phyloP scores from a whole-genome alignment of 2,329 filamentous ascomycete species.

The Arthroderma sp. region DNA sequence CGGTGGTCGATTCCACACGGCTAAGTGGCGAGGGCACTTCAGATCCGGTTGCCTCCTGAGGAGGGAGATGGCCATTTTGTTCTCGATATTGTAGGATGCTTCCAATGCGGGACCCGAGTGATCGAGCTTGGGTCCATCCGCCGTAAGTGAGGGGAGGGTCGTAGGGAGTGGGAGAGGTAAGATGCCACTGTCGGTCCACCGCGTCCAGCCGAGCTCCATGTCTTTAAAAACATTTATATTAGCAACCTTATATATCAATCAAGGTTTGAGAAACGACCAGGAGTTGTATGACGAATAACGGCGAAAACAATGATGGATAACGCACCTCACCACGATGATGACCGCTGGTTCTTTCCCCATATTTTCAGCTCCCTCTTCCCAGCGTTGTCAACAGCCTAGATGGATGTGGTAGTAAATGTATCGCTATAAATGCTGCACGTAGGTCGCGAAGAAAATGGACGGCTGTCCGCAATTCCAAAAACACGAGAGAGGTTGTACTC shows the following conservation, averaged over 20 bases:
- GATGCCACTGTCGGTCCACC: slow-evolving; percentile 88
- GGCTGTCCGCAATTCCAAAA: neutral
- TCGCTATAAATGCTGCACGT: too few relatives aligned
- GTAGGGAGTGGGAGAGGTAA: slow-evolving; percentile 85
- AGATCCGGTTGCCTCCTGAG: neutral
- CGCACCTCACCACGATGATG: slow-evolving; percentile 9
- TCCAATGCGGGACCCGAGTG: slow-evolving; percentile 72
- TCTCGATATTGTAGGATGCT: slow-evolving; percentile 47
- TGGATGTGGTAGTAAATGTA: too few relatives aligned
- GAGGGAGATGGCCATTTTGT: slow-evolving; percentile 10
- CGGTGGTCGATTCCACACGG: neutral
- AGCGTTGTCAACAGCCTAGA: too few relatives aligned
- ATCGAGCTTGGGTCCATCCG: slow-evolving; percentile 77
- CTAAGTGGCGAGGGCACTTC: slow-evolving; percentile 1
- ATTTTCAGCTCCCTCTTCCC: neutral
- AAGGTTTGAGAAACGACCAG: neutral
- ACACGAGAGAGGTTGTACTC: neutral
- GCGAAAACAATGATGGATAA: too few relatives aligned
- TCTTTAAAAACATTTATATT: slow-evolving; percentile 30
- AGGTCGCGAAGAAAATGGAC: too few relatives aligned
- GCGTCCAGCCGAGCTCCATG: slow-evolving; percentile 91
- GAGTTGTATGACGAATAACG: neutral
- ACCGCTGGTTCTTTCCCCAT: slow-evolving; percentile 8
- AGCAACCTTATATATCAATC: neutral
- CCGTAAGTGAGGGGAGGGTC: slow-evolving; percentile 90